These are phyloP conservation scores for Psidium friedrichsthalianum DNA, from an alignment of 345 rosid genomes.

Conservation along the genomic window DNA sequence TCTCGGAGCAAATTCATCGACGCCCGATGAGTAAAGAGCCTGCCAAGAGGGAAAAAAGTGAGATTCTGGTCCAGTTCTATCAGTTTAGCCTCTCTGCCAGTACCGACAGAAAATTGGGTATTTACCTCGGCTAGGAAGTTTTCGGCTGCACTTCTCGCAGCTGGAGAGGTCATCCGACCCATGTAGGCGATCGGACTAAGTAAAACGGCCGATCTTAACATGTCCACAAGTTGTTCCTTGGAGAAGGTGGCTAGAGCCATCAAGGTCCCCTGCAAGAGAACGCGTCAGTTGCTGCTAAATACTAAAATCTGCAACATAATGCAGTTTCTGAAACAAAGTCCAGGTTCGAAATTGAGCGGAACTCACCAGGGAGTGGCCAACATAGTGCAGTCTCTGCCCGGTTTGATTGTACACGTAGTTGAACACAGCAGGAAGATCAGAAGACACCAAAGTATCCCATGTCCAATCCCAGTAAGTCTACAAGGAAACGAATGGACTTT, in stretches of 20 bases:
- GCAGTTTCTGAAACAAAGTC: background rate
- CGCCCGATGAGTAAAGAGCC: slow-evolving; percentile 24
- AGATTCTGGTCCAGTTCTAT: background rate
- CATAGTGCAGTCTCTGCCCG: slow-evolving; percentile 32
- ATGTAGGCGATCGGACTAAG: slow-evolving; percentile 38
- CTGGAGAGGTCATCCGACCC: slow-evolving; percentile 28
- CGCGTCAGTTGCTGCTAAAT: background rate
- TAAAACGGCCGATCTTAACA: slow-evolving; percentile 42
- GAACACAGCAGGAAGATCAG: slow-evolving; percentile 42
- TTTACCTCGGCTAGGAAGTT: slow-evolving; percentile 31
- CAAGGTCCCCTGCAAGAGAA: slow-evolving; percentile 31
- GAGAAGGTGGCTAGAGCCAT: slow-evolving; percentile 42
- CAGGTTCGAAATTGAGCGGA: background rate
- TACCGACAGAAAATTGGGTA: background rate
- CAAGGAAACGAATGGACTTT: background rate
- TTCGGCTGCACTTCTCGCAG: slow-evolving; percentile 21
- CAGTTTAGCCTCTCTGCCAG: background rate
- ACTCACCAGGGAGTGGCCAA: slow-evolving; percentile 36
- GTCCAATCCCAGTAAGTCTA: slow-evolving; percentile 56
- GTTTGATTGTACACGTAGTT: slow-evolving; percentile 26
- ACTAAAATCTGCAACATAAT: background rate
- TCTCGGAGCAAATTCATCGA: slow-evolving; percentile 25
- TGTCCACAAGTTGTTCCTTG: slow-evolving; percentile 14
- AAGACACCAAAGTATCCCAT: slow-evolving; percentile 38
- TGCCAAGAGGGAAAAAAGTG: slow-evolving; percentile 7